Base-by-base conservation (phyloP, 768 basidiomycete species). In the Tylopilus sp. region DNA sequence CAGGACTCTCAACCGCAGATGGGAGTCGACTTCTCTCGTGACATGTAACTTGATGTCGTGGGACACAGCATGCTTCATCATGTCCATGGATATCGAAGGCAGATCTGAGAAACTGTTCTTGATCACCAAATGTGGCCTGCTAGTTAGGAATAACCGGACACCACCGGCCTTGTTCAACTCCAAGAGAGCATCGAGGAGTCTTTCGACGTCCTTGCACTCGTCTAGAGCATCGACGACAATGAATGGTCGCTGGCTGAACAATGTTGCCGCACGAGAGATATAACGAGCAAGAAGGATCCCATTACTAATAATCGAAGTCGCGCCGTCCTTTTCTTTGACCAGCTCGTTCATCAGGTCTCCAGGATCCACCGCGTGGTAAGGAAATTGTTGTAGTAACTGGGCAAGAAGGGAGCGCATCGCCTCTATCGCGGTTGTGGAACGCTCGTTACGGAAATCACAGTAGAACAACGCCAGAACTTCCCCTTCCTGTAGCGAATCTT, bases 161-260 rank as follows among this genome's bases (percentile, higher is more conserved):
- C 33, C 11, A 1, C 33, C 22, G 0, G 12, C 13, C 12, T 45
- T 28, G 0, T 40, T 26, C 48, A 57, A 15, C 8, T 33, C 38
- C 0, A 3, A 1, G 9, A 61, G 20, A 10, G 40, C 53, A 11
- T 22, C n/a, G 0, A 60, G 25, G 13, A 57, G 45, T 0, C 22
- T n/a, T 9, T 53, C 40, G 6, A 58, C 3, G 4, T 57, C 48
- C 18, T 38, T 25, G 31, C 61, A 61, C 44, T 61, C 60, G 18
- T 62, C 61, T 1, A 62, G 35, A 0, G 52, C 61, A 20, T 62
- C 60, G 1, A 62, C 40, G 5, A 55, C 45, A 2, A 58, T 1
- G 8, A 51, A 17, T 0, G 57, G 61, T 5, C 17, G 50, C 3
- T n/a, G 43, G 9, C 3, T 13, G 18, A 51, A 36, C 10, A 4